Evolutionary conservation across 441 rosid species (phyloP).

Genomic region (Jatropha podagrica): DNA sequence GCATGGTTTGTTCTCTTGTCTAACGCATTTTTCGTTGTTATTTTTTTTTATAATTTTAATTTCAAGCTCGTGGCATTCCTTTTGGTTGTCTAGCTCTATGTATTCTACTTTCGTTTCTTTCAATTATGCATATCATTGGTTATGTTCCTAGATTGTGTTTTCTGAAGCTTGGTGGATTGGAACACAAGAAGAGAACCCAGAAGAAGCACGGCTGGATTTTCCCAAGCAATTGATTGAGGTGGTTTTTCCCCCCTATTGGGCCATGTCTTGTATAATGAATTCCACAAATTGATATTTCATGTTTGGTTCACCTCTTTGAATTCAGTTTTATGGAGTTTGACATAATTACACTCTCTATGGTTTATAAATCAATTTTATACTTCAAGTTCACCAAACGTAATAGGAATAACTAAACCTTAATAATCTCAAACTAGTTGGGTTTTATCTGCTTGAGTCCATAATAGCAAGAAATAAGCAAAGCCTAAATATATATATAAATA

Average conservation of each 20-base stretch:
- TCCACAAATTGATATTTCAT: background rate
- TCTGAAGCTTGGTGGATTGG: conserved; percentile 99
- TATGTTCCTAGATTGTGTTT: conserved; percentile 66
- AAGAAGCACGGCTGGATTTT: conserved; percentile 72
- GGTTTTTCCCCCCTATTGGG: conserved; percentile 9
- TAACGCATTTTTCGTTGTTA: background rate
- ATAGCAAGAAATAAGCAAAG: too few species aligned
- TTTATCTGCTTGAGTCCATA: too few species aligned
- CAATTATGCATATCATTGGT: background rate
- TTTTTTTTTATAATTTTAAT: background rate
- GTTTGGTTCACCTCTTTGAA: background rate
- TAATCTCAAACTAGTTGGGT: too few species aligned
- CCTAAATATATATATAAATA: too few species aligned
- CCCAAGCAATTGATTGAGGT: conserved; percentile 78
- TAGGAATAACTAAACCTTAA: too few species aligned
- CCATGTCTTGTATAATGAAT: background rate
- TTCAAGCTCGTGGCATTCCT: too few species aligned
- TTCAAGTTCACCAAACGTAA: too few species aligned
- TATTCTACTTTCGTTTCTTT: background rate
- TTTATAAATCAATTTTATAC: too few species aligned
- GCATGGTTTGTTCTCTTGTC: conserved; percentile 55
- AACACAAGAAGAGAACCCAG: conserved; percentile 80
- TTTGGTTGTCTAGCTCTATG: too few species aligned
- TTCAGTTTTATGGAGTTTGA: background rate
- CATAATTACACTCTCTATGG: too few species aligned